These are phyloP conservation scores for Porphyrellus sp. DNA, from an alignment of 1,284 basidiomycete genomes.

Conservation along the genomic window DNA sequence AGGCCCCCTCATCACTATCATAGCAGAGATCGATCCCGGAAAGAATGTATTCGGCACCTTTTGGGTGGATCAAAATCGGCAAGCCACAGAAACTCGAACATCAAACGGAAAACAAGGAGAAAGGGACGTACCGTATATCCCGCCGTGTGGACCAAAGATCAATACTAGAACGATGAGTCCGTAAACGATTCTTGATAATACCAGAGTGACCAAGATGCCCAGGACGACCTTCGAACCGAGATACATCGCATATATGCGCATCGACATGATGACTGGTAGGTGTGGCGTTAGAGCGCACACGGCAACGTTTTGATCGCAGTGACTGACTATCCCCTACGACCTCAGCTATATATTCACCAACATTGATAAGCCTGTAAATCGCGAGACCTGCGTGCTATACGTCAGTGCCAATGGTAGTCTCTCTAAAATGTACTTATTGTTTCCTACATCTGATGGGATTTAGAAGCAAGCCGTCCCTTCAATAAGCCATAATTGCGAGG, in stretches of 20 bases:
- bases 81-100: not conserved
- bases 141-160: conserved; percentile 19
- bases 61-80: not conserved
- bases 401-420: not conserved
- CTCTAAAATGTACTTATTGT: not conserved
- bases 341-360: conserved; percentile 10
- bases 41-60: conserved; percentile 18
- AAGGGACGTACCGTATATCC: conserved; percentile 12
- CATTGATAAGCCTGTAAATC: conserved; percentile 13
- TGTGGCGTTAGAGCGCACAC: not conserved
- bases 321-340: conserved; percentile 16
- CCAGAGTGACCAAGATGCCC: conserved; percentile 2
- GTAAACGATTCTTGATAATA: conserved; percentile 10
- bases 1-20: conserved; percentile 1
- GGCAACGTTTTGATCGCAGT: not conserved
- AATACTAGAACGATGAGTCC: conserved; percentile 10
- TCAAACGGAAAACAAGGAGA: not conserved
- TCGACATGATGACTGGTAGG: conserved; percentile 17
- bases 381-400: conserved; percentile 8
- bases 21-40: conserved; percentile 18
- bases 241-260: conserved; percentile 25
- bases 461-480: not conserved
- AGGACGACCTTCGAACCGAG: conserved; percentile 13
- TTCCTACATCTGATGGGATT: conserved; percentile 18
- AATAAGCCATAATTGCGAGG: not conserved